Evolutionary conservation across 441 rosid species (phyloP).

Genomic region (Pelargonium australe): DNA sequence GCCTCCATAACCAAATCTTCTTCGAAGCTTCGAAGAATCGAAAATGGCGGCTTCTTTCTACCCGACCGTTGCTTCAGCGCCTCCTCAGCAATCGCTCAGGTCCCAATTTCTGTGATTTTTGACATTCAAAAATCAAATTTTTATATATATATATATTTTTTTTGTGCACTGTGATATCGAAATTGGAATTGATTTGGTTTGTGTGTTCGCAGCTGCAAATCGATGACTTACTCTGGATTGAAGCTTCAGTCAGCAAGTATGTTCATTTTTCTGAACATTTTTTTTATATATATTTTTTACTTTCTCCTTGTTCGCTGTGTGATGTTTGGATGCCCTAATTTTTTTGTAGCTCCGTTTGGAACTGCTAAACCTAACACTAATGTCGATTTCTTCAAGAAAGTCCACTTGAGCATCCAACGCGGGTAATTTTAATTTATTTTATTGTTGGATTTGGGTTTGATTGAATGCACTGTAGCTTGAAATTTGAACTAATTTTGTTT

Average conservation of each 20-base stretch:
- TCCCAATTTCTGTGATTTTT: constrained; percentile 6
- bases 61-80: constrained; percentile 27
- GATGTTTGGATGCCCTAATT: background rate
- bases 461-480: background rate
- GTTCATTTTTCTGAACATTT: constrained; percentile 22
- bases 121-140: background rate
- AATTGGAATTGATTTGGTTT: background rate
- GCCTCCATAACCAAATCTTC: background rate
- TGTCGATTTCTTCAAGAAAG: constrained; percentile 61
- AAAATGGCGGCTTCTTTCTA: constrained; percentile 54
- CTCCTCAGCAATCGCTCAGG: constrained; percentile 54
- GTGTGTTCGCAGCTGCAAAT: constrained; percentile 42
- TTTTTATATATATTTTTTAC: background rate
- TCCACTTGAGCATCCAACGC: constrained; percentile 56
- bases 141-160: constrained; percentile 7
- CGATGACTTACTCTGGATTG: constrained; percentile 64
- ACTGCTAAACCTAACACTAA: constrained; percentile 49
- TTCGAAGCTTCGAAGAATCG: background rate
- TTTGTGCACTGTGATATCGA: background rate
- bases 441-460: background rate
- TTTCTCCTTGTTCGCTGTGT: constrained; percentile 9
- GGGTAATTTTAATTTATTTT: constrained; percentile 36
- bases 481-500: background rate
- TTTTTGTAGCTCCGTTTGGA: constrained; percentile 39
- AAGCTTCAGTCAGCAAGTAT: constrained; percentile 62